Conservation (phyloP, 208 protist genomes). For the Leishmania aethiopica region DNA sequence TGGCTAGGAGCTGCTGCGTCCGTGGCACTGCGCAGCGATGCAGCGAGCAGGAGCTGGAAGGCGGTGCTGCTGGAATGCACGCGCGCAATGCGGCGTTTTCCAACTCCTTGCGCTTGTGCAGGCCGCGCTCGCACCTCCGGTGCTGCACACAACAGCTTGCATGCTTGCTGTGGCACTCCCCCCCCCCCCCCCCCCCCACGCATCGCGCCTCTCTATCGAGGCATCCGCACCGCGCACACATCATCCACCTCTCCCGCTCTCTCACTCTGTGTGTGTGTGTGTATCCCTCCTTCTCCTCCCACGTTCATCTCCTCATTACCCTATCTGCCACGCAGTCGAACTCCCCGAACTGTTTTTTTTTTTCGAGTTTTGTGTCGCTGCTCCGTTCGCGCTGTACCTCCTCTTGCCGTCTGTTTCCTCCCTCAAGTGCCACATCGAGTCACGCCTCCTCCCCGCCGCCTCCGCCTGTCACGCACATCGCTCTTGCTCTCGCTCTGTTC, state of each 20-base stretch:
- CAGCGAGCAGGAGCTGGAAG: neutral
- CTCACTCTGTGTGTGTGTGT: neutral
- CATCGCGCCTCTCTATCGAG: neutral
- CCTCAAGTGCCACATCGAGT: neutral
- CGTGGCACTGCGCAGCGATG: neutral
- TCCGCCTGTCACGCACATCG: neutral
- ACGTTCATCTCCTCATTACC: neutral
- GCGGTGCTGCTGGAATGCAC: neutral
- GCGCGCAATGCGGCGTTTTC: neutral
- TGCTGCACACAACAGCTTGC: neutral
- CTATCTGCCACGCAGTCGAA: neutral
- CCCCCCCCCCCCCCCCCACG: neutral
- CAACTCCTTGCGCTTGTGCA: neutral
- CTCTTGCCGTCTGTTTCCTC: neutral
- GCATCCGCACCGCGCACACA: neutral
- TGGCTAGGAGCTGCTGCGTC: neutral
- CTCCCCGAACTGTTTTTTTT: neutral
- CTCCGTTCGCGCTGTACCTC: too few species aligned
- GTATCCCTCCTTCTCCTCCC: neutral
- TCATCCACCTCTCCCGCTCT: neutral
- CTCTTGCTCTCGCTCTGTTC: neutral
- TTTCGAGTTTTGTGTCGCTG: neutral
- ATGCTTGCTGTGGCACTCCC: neutral
- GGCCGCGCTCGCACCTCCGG: too few species aligned
- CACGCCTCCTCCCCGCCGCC: neutral